Evolutionary conservation across 148 eudicot species (phyloP).

Genomic region (Camellia japonica): DNA sequence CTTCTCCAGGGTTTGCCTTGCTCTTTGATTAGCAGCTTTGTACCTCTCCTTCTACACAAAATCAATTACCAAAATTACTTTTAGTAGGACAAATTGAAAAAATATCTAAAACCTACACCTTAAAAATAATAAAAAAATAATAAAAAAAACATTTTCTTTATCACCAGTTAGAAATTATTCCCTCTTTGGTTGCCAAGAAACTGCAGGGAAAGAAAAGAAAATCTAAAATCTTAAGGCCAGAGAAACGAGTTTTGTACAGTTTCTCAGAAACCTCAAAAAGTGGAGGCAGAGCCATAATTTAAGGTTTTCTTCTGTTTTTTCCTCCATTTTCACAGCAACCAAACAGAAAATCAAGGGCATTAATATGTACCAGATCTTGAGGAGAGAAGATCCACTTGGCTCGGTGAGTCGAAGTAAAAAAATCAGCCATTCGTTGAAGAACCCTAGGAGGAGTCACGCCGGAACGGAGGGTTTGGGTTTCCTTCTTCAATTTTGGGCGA

Average conservation of each 20-base stretch:
- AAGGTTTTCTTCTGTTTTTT: background rate
- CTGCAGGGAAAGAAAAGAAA: background rate
- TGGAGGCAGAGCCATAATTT: background rate
- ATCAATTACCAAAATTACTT: background rate
- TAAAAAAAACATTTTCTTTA: background rate
- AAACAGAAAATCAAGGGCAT: background rate
- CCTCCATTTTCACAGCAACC: background rate
- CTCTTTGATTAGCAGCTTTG: constrained; percentile 79
- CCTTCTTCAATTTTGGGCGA: too few species aligned
- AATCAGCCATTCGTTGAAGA: constrained; percentile 59
- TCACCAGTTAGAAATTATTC: background rate
- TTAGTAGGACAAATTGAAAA: constrained; percentile 5
- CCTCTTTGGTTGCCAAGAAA: background rate
- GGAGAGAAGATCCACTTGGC: constrained; percentile 89
- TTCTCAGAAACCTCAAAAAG: background rate
- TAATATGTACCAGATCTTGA: constrained; percentile 55
- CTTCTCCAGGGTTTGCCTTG: constrained; percentile 71
- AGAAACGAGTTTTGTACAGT: background rate
- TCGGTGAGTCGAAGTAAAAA: constrained; percentile 81
- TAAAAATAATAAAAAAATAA: background rate
- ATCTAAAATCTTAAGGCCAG: background rate
- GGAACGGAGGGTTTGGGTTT: too few species aligned
- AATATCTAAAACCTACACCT: background rate
- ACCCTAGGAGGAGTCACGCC: too few species aligned
- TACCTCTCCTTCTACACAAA: constrained; percentile 61